Evolutionary conservation across 345 rosid species (phyloP).

Genomic region (Rhodamnia rubescens): DNA sequence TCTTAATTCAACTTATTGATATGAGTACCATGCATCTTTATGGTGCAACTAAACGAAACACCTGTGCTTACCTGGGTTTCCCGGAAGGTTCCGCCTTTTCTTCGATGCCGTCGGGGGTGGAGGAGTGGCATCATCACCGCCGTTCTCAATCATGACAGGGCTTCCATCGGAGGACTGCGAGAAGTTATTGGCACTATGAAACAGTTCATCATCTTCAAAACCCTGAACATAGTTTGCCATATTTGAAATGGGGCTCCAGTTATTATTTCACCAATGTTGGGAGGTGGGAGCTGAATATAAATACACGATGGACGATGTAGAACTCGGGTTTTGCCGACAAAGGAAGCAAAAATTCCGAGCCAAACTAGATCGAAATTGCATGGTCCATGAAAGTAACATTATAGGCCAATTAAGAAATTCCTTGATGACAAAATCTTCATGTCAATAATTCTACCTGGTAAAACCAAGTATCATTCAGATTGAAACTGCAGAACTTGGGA

Average conservation of each 20-base stretch:
- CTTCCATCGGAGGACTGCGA: constrained; percentile 30
- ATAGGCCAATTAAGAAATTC: constrained; percentile 15
- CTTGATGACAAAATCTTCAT: constrained; percentile 9
- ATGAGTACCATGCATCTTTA: background rate
- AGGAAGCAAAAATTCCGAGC: constrained; percentile 18
- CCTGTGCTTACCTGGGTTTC: constrained; percentile 38
- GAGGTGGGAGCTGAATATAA: constrained; percentile 4
- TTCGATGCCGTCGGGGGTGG: constrained; percentile 11
- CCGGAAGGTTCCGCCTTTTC: constrained; percentile 50
- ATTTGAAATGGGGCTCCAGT: background rate
- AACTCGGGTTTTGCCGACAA: constrained; percentile 16
- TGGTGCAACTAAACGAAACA: background rate
- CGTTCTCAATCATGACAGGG: constrained; percentile 18
- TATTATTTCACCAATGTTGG: background rate
- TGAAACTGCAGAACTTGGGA: background rate
- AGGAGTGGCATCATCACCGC: constrained; percentile 12
- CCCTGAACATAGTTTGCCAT: constrained; percentile 40
- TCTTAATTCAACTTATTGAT: background rate
- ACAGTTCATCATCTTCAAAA: constrained; percentile 35
- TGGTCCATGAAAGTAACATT: background rate
- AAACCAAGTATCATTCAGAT: background rate
- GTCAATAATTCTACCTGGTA: background rate
- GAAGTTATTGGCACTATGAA: constrained; percentile 14
- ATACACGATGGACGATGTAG: background rate
- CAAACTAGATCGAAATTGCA: constrained; percentile 6